Percentiles rank a stretch among this genome's conserved stretches.
Evolutionary conservation across 257 asterid species (phyloP).

Genomic region (Prunella vulgaris): DNA sequence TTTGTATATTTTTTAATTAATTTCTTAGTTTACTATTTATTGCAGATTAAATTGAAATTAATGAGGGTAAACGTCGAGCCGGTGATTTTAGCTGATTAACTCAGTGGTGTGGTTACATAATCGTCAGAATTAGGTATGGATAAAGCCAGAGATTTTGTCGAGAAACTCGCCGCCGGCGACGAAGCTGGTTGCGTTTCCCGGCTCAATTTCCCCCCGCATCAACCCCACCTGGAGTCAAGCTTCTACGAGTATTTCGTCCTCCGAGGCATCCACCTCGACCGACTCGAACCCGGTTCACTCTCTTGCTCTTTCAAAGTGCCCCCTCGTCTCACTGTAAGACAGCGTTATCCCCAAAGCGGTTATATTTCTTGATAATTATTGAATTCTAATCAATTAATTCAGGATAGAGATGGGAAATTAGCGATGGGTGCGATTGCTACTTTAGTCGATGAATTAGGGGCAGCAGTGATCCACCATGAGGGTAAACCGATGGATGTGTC

Average conservation of each 20-base stretch:
- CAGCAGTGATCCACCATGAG: slow-evolving; percentile 51
- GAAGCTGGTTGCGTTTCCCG: slow-evolving; percentile 36
- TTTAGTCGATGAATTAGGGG: slow-evolving; percentile 72
- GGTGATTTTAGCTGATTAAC: no score
- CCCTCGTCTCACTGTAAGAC: slow-evolving; percentile 63
- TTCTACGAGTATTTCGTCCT: slow-evolving; percentile 71
- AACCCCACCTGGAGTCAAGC: slow-evolving; percentile 38
- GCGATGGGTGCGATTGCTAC: slow-evolving; percentile 65
- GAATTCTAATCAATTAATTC: neutral
- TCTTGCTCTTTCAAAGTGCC: slow-evolving; percentile 70
- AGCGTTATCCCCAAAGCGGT: neutral
- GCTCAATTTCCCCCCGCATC: slow-evolving; percentile 46
- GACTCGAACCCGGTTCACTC: slow-evolving; percentile 51
- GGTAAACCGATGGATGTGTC: slow-evolving; percentile 76
- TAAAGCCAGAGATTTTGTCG: slow-evolving; percentile 41
- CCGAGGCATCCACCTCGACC: slow-evolving; percentile 66
- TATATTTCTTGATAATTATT: neutral
- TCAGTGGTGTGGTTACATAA: no score
- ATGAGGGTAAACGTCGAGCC: no score
- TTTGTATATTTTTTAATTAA: no score
- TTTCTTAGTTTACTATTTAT: no score
- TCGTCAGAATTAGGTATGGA: slow-evolving; percentile 30
- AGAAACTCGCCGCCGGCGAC: slow-evolving; percentile 24
- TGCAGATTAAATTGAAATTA: no score
- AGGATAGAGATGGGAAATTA: slow-evolving; percentile 65